phyloP scores from a whole-genome alignment of 73 alveolate genomes.

The Loxodes magnus region DNA sequence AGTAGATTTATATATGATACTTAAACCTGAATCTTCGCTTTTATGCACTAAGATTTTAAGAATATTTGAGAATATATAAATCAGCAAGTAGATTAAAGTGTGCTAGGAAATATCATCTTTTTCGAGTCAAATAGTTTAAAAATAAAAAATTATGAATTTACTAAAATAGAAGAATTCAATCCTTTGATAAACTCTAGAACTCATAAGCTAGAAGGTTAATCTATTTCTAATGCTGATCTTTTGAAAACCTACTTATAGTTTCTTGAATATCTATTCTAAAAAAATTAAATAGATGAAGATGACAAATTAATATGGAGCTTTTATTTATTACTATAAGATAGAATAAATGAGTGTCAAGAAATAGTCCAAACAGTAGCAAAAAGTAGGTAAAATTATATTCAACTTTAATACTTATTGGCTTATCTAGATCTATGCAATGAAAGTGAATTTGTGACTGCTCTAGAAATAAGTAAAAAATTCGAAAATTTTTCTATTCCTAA shows the following conservation, averaged over 20 bases:
- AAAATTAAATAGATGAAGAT: no score
- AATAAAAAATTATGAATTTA: no score
- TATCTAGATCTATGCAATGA: constrained; percentile 60
- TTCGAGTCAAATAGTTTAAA: no score
- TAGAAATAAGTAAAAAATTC: no score
- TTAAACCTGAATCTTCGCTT: constrained; percentile 58
- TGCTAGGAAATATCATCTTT: constrained; percentile 10
- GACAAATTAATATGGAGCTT: no score
- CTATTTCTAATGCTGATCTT: constrained; percentile 19
- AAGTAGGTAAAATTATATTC: no score
- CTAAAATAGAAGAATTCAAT: constrained; percentile 76
- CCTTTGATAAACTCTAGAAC: constrained; percentile 86
- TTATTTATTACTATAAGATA: no score
- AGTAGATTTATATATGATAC: no score
- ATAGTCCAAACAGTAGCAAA: no score
- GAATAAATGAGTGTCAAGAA: no score
- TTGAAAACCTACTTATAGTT: constrained; percentile 15
- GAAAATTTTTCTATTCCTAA: constrained; percentile 61
- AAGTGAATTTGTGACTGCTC: constrained; percentile 51
- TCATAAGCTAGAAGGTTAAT: constrained; percentile 57
- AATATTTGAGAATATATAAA: constrained; percentile 51
- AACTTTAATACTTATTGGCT: constrained; percentile 55
- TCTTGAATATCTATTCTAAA: no score
- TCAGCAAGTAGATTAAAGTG: no score
- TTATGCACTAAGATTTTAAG: constrained; percentile 64